Base-by-base conservation (phyloP, 768 basidiomycete genomes). In the Phlebiopsis flavidoalba region DNA sequence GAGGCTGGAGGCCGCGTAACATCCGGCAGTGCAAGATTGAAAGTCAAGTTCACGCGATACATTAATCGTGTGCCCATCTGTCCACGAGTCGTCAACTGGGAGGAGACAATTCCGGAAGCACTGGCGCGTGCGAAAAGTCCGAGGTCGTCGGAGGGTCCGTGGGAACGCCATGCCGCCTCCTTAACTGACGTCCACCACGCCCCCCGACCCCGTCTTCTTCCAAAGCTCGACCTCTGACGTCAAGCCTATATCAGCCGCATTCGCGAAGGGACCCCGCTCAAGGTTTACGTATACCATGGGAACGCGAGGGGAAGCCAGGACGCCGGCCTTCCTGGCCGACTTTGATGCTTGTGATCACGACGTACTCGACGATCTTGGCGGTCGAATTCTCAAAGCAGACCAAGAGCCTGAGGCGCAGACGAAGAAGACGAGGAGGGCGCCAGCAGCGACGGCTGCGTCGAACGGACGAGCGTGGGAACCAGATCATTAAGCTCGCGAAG, bases 71-170 rank as follows among this genome's bases (percentile, higher is more conserved):
- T 98, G 97, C 68, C 97, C 97, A n/a, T 7, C 80, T 99, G 40
- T 95, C 93, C 11, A 99, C 97, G 5, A n/a, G 94, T 99, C 1
- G 86, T 92, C 52, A 98, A 98, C 69, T 99, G 97, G 97, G 97
- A 99, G 75, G 93, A 96, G 59, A n/a, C 97, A 99, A 73, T 93
- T 99, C 69, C 85, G 89, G 60, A 97, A 99, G 70, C 97, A 99
- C 72, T 98, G 95, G 95, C 84, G 83, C 64, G 95, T n/a, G 95
- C 8, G 84, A 88, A 58, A 94, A 97, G 3, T n/a, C n/a, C n/a
- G 79, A 80, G 22, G 88, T 97, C 46, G 79, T 89, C 57, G 94
- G 95, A 19, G 94, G 94, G 12, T 81, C 79, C n/a, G n/a, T n/a
- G 43, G 87, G 88, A 43, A 77, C n/a, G 67, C 66, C 75, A 70